These are phyloP conservation scores for Mortierella sp. DNA, from an alignment of 371 early-diverging fungal species.

Conservation along the genomic window DNA sequence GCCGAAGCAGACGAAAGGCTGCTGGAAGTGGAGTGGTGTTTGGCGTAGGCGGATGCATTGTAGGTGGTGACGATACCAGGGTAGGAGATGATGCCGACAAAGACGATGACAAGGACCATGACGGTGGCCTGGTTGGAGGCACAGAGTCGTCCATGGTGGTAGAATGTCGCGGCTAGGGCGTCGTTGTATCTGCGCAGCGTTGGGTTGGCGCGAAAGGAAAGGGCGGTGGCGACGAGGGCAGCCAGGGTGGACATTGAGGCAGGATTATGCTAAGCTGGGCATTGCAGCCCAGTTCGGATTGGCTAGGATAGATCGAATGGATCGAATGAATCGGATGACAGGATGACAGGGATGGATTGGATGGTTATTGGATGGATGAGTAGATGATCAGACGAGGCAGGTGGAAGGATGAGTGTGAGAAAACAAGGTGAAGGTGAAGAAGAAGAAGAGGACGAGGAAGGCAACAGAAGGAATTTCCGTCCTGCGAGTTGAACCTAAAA, in stretches of 20 bases:
- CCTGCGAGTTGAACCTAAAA: too few species aligned
- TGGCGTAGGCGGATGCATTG: slow-evolving; percentile 41
- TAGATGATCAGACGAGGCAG: too few species aligned
- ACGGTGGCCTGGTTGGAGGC: slow-evolving; percentile 63
- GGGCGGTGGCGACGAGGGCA: slow-evolving; percentile 24
- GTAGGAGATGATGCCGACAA: slow-evolving; percentile 65
- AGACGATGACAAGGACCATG: slow-evolving; percentile 61
- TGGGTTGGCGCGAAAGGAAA: slow-evolving; percentile 39
- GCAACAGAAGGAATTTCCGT: too few species aligned
- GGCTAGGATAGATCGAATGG: not conserved
- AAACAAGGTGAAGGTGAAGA: too few species aligned
- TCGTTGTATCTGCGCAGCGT: slow-evolving; percentile 45
- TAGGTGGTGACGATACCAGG: slow-evolving; percentile 58
- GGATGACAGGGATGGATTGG: too few species aligned
- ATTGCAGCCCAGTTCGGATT: not conserved
- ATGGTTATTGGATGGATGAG: too few species aligned
- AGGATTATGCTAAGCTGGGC: not conserved
- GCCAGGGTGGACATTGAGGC: slow-evolving; percentile 5
- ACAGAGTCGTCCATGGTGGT: slow-evolving; percentile 70
- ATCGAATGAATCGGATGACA: too few species aligned
- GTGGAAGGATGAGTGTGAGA: too few species aligned
- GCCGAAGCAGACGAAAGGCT: slow-evolving; percentile 48
- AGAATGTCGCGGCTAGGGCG: slow-evolving; percentile 60
- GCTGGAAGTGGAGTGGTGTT: slow-evolving; percentile 39
- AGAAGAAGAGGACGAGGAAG: too few species aligned